Percentiles rank a stretch among this genome's conserved stretches.
Conservation (phyloP, 2,329 filamentous ascomycete species). For the Pyricularia sp. region DNA sequence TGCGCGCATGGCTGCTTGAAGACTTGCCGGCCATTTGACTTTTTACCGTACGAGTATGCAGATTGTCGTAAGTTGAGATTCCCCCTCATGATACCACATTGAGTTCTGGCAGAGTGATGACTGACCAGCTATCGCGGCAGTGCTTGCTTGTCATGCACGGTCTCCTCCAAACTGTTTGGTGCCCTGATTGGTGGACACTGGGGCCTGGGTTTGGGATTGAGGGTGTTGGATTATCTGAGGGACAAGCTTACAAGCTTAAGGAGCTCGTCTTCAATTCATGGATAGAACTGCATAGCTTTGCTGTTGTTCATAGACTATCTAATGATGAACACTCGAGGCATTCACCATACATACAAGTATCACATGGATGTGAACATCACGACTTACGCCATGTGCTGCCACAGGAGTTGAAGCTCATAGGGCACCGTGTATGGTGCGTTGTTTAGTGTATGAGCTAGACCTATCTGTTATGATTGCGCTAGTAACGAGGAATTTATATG, state of each 20-base stretch:
- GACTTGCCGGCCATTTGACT: neutral
- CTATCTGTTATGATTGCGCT: too few relatives aligned
- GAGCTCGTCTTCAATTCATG: neutral
- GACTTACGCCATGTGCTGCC: too few relatives aligned
- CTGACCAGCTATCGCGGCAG: neutral
- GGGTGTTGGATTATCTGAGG: neutral
- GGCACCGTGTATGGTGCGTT: too few relatives aligned
- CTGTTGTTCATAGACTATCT: neutral
- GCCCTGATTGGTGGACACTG: neutral
- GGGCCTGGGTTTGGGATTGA: neutral
- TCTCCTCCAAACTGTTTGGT: neutral
- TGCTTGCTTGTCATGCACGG: neutral
- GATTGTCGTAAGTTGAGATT: neutral
- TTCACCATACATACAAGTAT: neutral
- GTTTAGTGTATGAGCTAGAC: too few relatives aligned
- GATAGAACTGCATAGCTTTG: neutral
- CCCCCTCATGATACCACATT: neutral
- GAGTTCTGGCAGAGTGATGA: neutral
- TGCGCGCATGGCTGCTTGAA: neutral
- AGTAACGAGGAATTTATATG: too few relatives aligned
- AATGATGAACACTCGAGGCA: neutral
- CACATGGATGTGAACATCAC: too few relatives aligned
- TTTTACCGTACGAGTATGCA: constrained; percentile 2
- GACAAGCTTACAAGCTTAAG: neutral
- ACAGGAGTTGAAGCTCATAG: too few relatives aligned